phyloP scores from a whole-genome alignment of 257 asterid genomes.

The Primulina huaijiensis region DNA sequence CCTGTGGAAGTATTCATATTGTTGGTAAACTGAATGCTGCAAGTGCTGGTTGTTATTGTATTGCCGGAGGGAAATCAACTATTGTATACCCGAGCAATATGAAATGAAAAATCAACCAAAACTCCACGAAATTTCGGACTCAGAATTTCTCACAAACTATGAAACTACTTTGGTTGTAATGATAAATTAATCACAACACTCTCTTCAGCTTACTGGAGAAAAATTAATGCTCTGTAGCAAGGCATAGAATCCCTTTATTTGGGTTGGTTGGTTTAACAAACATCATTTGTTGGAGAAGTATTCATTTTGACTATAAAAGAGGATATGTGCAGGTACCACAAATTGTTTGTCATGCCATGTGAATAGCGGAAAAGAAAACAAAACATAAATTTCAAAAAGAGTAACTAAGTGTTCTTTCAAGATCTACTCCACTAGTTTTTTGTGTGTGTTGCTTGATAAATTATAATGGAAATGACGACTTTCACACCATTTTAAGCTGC shows the following conservation, averaged over 20 bases:
- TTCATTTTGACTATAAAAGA: background rate
- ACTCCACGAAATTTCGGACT: background rate
- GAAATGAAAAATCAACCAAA: background rate
- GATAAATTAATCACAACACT: background rate
- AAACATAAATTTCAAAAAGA: background rate
- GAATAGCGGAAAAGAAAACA: background rate
- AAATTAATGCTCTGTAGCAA: background rate
- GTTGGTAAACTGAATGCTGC: background rate
- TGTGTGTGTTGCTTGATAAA: background rate
- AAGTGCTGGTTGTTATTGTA: background rate
- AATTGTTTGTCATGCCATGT: constrained; percentile 1
- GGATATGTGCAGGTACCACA: background rate
- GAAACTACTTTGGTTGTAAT: background rate
- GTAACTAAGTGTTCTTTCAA: background rate
- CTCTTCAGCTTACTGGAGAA: background rate
- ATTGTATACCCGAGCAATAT: background rate
- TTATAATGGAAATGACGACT: background rate
- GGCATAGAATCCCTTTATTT: background rate
- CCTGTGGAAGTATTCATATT: background rate
- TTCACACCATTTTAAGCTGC: constrained; percentile 8
- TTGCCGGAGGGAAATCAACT: constrained; percentile 5
- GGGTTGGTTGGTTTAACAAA: background rate
- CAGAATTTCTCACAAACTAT: background rate
- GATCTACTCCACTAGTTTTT: background rate
- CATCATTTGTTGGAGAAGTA: background rate